Conservation (phyloP, 257 asterid genomes). For the Forsythia suspensa region DNA sequence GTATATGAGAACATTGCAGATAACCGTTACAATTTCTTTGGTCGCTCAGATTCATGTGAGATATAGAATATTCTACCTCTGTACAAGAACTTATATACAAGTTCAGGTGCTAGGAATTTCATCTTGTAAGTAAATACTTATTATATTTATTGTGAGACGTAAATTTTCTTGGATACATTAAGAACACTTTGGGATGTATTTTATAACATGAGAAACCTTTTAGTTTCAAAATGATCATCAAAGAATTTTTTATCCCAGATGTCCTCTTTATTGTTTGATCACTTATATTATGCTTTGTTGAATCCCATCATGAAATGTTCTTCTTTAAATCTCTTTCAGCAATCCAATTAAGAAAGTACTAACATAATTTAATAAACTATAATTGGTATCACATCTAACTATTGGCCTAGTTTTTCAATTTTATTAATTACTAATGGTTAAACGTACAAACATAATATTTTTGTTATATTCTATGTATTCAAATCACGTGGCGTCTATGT, state of each 20-base stretch:
- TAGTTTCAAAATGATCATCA: not conserved
- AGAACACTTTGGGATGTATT: not conserved
- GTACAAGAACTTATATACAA: slow-evolving; percentile 15
- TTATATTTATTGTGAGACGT: not conserved
- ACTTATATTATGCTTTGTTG: not conserved
- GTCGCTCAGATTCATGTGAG: slow-evolving; percentile 85
- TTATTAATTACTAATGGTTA: not conserved
- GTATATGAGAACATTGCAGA: slow-evolving; percentile 77
- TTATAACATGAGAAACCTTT: not conserved
- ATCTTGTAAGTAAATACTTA: slow-evolving; percentile 21
- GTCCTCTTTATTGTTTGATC: not conserved
- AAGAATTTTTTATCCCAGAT: not conserved
- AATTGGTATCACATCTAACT: not conserved
- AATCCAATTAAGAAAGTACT: not conserved
- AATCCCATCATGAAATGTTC: not conserved
- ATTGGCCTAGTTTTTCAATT: no score
- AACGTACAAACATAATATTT: not conserved
- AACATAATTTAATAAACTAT: no score
- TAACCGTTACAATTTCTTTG: slow-evolving; percentile 78
- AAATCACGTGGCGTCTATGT: not conserved
- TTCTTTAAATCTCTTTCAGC: no score
- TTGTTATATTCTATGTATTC: not conserved
- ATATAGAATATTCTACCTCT: slow-evolving; percentile 34
- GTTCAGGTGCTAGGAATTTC: slow-evolving; percentile 2
- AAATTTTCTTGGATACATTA: not conserved